Conservation (phyloP, 169 alveolate species). For the Plasmodium coatneyi region DNA sequence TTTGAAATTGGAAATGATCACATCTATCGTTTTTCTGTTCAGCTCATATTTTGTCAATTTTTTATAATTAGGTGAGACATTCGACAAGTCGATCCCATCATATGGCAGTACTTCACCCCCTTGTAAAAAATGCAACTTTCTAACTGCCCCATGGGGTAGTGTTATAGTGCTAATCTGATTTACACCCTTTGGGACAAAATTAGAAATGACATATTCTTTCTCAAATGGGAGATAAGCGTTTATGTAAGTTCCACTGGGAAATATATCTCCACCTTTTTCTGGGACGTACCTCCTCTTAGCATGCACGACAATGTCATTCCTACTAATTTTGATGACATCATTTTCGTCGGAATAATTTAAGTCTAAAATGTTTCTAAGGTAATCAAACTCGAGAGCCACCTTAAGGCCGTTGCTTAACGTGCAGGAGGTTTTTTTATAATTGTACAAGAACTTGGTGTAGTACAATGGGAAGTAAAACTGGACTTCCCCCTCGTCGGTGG, state of each 20-base stretch:
- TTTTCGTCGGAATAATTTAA: neutral
- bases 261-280: neutral
- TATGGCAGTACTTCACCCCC: neutral
- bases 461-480: constrained; percentile 8
- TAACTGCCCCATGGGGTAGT: neutral
- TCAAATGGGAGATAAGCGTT: neutral
- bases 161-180: neutral
- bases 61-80: constrained; percentile 27
- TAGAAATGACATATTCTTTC: constrained; percentile 16
- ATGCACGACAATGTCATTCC: constrained; percentile 1
- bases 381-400: neutral
- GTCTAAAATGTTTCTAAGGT: constrained; percentile 1
- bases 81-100: constrained; percentile 8
- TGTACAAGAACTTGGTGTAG: constrained; percentile 1
- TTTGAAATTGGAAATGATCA: constrained; percentile 4
- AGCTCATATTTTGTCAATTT: neutral
- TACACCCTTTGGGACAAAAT: neutral
- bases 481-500: neutral
- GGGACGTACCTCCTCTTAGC: neutral
- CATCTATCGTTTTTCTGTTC: neutral
- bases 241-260: constrained; percentile 20
- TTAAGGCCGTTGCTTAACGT: neutral
- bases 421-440: neutral
- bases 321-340: neutral
- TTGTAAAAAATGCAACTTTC: neutral